Evolutionary conservation across 2,329 filamentous ascomycete genomes (phyloP).

Genomic region (Fusarium hainanense): DNA sequence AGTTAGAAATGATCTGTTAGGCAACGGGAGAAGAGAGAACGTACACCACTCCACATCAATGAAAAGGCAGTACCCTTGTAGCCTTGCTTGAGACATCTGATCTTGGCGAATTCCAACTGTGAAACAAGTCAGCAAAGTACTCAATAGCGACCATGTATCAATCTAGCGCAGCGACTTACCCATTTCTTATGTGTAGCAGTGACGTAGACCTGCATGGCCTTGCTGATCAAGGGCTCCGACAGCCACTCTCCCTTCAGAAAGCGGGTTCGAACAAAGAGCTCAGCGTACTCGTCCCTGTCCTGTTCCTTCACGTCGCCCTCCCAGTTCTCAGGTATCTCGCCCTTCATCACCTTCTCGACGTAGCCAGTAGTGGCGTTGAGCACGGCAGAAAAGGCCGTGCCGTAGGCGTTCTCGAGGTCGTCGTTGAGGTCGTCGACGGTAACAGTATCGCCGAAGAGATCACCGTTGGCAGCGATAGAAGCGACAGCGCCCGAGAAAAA

Average conservation of each 20-base stretch:
- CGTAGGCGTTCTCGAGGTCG: conserved; percentile 11
- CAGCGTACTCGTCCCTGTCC: background rate
- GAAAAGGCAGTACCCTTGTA: background rate
- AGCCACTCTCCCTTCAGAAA: conserved; percentile 16
- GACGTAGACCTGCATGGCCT: background rate
- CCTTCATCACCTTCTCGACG: conserved; percentile 2
- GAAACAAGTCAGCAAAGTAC: background rate
- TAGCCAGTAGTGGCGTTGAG: conserved; percentile 4
- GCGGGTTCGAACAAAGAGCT: background rate
- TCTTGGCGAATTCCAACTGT: conserved; percentile 6
- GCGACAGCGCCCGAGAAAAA: conserved; percentile 11
- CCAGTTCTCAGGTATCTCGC: background rate
- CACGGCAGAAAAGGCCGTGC: conserved; percentile 9
- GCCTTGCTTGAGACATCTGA: background rate
- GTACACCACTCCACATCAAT: background rate
- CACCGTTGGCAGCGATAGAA: background rate
- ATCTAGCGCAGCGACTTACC: background rate
- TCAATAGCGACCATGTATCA: background rate
- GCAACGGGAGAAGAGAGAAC: background rate
- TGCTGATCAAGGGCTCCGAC: conserved; percentile 1
- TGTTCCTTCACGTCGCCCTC: background rate
- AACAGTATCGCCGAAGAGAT: background rate
- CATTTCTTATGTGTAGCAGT: conserved; percentile 1
- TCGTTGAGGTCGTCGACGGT: conserved; percentile 9
- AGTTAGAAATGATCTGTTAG: background rate